A percentile compares a stretch with the other conserved stretches of the same genome.
phyloP scores from a whole-genome alignment of 192 early-diverging fungal genomes.

The Backusella australiensis region DNA sequence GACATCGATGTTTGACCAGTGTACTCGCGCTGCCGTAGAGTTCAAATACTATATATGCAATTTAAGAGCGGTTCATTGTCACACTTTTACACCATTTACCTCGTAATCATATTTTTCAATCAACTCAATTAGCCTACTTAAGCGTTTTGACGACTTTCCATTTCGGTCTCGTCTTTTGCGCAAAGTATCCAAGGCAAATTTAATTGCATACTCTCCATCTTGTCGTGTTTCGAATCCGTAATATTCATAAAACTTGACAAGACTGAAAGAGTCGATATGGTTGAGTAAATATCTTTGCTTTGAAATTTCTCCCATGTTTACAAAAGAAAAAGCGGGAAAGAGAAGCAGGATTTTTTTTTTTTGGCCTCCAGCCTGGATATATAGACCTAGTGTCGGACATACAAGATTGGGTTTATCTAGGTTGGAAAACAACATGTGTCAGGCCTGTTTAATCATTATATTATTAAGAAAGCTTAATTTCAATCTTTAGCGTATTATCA shows the following conservation, averaged over 20 bases:
- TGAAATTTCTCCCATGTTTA: too few relatives aligned
- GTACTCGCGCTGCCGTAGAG: not conserved
- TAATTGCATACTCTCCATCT: not conserved
- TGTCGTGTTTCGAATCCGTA: not conserved
- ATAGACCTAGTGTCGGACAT: too few relatives aligned
- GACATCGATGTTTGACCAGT: not conserved
- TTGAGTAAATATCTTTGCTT: not conserved
- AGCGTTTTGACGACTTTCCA: not conserved
- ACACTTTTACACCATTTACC: not conserved
- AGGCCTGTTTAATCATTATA: too few relatives aligned
- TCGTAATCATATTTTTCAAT: not conserved
- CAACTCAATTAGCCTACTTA: not conserved
- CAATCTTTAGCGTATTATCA: too few relatives aligned
- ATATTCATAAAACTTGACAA: not conserved
- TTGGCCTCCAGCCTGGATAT: too few relatives aligned
- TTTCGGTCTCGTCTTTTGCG: not conserved
- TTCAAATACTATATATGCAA: not conserved
- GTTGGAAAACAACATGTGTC: too few relatives aligned
- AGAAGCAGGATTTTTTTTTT: too few relatives aligned
- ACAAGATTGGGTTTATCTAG: too few relatives aligned
- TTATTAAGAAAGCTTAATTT: too few relatives aligned
- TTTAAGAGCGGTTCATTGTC: too few relatives aligned
- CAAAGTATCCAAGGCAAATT: not conserved
- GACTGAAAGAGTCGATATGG: not conserved
- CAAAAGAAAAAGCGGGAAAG: too few relatives aligned